Evolutionary conservation across 2,329 filamentous ascomycete genomes (phyloP).

Genomic region (Pseudogymnoascus sp.): DNA sequence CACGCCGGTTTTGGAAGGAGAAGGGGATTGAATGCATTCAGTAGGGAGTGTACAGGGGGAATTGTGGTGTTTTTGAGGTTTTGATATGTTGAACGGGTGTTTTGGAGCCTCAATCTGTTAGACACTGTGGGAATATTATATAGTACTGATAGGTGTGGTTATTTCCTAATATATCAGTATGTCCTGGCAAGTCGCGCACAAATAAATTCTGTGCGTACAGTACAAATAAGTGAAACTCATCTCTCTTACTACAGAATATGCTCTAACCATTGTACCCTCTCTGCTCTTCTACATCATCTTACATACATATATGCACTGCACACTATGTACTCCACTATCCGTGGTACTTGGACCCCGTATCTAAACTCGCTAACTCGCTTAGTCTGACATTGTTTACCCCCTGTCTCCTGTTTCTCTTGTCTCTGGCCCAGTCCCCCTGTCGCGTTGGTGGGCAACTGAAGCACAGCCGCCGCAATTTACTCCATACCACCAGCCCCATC

Average conservation of each 20-base stretch:
- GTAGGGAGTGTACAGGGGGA: not conserved
- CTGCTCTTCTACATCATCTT: not conserved
- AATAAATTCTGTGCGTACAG: not conserved
- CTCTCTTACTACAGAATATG: not conserved
- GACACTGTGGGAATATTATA: not conserved
- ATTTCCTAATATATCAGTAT: not conserved
- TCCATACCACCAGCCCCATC: not conserved
- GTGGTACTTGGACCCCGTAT: not conserved
- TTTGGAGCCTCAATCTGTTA: not conserved
- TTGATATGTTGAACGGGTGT: not conserved
- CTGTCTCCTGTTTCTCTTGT: not conserved
- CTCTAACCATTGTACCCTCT: not conserved
- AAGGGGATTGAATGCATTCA: not conserved
- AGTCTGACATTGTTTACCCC: not conserved
- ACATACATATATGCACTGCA: not conserved
- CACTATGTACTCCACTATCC: not conserved
- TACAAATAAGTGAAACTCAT: not conserved
- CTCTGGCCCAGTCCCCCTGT: not conserved
- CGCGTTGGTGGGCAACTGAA: not conserved
- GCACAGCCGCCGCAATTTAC: constrained; percentile 4
- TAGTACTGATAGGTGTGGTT: not conserved
- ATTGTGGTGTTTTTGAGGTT: too few relatives aligned
- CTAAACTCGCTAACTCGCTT: not conserved
- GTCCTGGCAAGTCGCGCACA: not conserved
- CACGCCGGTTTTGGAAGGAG: constrained; percentile 12